Evolutionary conservation across 2,329 filamentous ascomycete species (phyloP).

Genomic region (Diaporthe ampelina): DNA sequence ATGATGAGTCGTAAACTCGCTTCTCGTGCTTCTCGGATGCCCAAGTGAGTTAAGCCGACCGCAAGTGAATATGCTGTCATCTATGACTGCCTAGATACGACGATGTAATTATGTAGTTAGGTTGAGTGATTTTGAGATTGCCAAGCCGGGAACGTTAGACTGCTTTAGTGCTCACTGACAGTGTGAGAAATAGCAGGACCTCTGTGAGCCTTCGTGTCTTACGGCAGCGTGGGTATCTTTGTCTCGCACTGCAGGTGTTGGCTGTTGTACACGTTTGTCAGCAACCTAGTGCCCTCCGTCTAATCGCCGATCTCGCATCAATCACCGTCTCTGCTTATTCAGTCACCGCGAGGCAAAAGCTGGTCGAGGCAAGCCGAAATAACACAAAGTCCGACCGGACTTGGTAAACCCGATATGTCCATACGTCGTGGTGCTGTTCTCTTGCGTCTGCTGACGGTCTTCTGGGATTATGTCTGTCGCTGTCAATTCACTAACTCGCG

Average conservation of each 20-base stretch:
- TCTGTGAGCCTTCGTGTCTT: background rate
- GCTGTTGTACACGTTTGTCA: background rate
- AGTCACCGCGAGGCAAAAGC: background rate
- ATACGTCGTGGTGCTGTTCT: too few relatives aligned
- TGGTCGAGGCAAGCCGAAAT: background rate
- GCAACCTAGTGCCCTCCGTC: background rate
- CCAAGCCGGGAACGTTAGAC: background rate
- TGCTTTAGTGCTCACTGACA: constrained; percentile 6
- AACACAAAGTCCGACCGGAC: background rate
- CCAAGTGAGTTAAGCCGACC: background rate
- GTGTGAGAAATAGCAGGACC: background rate
- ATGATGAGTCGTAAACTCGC: background rate
- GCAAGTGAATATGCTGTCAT: constrained; percentile 1
- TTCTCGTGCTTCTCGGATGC: too few relatives aligned
- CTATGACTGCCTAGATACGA: background rate
- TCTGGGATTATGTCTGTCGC: background rate
- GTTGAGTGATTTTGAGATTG: background rate
- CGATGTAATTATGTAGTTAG: too few relatives aligned
- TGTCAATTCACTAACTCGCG: background rate
- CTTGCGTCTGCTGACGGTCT: background rate
- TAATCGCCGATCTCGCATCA: background rate
- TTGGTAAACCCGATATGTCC: background rate
- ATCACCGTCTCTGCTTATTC: constrained; percentile 9
- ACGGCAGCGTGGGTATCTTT: constrained; percentile 1
- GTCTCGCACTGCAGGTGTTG: constrained; percentile 1